Conservation (phyloP, 495 filamentous ascomycete genomes). For the Trichoderma parareesei region DNA sequence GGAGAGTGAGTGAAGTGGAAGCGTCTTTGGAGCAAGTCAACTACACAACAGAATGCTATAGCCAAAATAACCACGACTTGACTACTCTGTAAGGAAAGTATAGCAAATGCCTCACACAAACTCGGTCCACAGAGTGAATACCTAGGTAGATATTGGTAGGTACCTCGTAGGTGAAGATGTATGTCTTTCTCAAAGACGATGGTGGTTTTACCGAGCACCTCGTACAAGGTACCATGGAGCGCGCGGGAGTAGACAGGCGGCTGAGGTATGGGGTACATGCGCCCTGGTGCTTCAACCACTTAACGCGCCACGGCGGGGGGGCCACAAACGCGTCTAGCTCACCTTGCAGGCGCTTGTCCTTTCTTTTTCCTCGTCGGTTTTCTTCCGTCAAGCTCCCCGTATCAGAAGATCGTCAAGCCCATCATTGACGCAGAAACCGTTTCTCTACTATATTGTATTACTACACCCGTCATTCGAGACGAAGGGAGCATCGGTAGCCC, state of each 20-base stretch:
- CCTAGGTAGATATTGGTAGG: no score
- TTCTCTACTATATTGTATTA: not conserved
- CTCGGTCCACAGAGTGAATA: no score
- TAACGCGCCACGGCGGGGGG: constrained; percentile 33
- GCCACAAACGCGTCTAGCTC: constrained; percentile 50
- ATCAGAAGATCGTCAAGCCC: no score
- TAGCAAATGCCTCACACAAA: not conserved
- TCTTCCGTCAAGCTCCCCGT: not conserved
- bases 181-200: not conserved
- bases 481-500: no score
- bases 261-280: not conserved
- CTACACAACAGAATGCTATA: not conserved
- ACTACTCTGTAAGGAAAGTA: not conserved
- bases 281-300: not conserved
- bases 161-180: not conserved
- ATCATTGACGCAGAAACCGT: not conserved
- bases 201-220: not conserved
- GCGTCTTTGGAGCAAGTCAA: not conserved
- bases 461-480: no score
- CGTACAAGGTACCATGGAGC: not conserved
- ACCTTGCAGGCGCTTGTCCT: constrained; percentile 24
- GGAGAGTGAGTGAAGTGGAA: not conserved
- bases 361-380: not conserved
- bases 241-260: not conserved
- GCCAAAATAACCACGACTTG: not conserved